These are phyloP conservation scores for Camillea tinctor DNA, from an alignment of 2,329 filamentous ascomycete genomes.

Conservation along the genomic window DNA sequence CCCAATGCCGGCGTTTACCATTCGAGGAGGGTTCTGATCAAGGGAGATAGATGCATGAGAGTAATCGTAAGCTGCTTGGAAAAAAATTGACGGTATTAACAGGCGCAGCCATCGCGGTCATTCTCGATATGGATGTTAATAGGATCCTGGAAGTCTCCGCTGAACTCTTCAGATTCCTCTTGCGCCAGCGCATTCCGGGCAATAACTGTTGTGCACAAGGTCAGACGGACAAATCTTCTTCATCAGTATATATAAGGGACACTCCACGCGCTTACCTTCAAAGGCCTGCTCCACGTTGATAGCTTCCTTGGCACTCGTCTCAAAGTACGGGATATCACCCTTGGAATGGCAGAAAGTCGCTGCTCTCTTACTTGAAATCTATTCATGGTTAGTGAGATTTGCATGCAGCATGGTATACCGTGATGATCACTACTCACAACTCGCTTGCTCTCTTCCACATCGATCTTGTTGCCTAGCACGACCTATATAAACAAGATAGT, in stretches of 20 bases:
- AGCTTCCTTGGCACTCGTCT: conserved; percentile 98
- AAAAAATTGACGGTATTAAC: conserved; percentile 52
- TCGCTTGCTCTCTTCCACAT: conserved; percentile 96
- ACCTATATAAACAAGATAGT: conserved; percentile 52
- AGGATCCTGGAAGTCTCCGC: conserved; percentile 93
- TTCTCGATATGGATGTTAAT: conserved; percentile 98
- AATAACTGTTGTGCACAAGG: conserved; percentile 64
- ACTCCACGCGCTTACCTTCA: conserved; percentile 51
- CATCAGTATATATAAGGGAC: not conserved
- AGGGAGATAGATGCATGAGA: not conserved
- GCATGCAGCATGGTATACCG: not conserved
- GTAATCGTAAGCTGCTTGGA: not conserved
- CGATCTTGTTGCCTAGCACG: conserved; percentile 98
- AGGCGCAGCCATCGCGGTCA: conserved; percentile 89
- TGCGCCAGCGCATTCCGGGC: conserved; percentile 92
- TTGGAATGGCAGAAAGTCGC: conserved; percentile 98
- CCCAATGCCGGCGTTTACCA: not conserved
- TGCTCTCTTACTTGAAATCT: conserved; percentile 93
- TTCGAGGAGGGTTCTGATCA: not conserved
- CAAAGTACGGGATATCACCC: conserved; percentile 96
- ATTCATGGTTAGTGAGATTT: conserved; percentile 21
- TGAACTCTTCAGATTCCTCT: conserved; percentile 97
- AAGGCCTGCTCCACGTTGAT: conserved; percentile 89
- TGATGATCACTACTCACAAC: conserved; percentile 55
- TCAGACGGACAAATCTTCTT: not conserved